Evolutionary conservation across 2,329 filamentous ascomycete species (phyloP).

Genomic region (Herpotrichia juniperi): DNA sequence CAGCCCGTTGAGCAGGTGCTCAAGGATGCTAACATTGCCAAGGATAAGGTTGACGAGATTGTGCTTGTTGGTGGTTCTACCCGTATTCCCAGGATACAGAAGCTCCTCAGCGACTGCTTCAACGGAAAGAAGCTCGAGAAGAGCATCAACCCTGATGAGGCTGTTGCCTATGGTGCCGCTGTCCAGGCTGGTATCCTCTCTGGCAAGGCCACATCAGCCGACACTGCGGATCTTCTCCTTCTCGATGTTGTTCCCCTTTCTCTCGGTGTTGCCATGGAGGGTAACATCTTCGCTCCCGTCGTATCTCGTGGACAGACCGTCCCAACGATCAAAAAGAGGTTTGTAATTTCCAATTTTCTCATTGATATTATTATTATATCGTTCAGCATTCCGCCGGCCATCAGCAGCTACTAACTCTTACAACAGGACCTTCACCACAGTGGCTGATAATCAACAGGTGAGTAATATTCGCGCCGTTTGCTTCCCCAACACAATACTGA

Average conservation of each 20-base stretch:
- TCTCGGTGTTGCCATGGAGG: conserved; percentile 99
- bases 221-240: conserved; percentile 92
- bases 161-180: conserved; percentile 97
- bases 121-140: conserved; percentile 99
- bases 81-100: conserved; percentile 98
- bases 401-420: background rate
- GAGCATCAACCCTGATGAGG: conserved; percentile 99
- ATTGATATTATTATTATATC: background rate
- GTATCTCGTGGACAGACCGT: conserved; percentile 69
- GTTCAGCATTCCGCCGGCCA: background rate
- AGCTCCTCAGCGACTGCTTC: conserved; percentile 98
- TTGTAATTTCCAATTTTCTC: conserved; percentile 4
- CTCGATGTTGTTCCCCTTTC: conserved; percentile 96
- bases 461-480: too few species aligned
- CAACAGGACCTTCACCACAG: conserved; percentile 79
- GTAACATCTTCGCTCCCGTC: conserved; percentile 96
- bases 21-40: conserved; percentile 87
- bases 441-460: conserved; percentile 70
- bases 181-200: conserved; percentile 99
- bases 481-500: too few species aligned
- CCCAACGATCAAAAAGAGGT: conserved; percentile 78
- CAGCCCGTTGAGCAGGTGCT: conserved; percentile 96
- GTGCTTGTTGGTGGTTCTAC: conserved; percentile 98
- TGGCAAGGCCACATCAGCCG: conserved; percentile 94
- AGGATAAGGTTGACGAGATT: conserved; percentile 94